Percentiles rank a stretch among this genome's conserved stretches.
phyloP scores from a whole-genome alignment of 1,139 yeast species.

The Saccharomycopsis crataegensis region DNA sequence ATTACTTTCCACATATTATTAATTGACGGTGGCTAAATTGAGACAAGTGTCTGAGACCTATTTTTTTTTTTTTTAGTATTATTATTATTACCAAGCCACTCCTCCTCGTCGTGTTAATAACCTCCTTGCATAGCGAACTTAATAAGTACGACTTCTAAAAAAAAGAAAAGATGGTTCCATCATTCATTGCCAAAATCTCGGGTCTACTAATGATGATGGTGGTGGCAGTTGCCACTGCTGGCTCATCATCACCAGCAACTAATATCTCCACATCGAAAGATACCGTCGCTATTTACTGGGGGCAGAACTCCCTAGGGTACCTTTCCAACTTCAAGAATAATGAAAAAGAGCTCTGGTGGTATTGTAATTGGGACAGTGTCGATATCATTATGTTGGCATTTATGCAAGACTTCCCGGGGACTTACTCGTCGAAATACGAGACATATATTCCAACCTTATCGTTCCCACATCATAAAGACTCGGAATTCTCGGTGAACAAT shows the following conservation, averaged over 20 bases:
- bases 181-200: too few species aligned
- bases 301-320: conserved; percentile 60
- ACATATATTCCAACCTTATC: conserved; percentile 11
- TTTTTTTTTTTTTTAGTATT: too few species aligned
- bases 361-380: conserved; percentile 52
- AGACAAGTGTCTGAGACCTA: too few species aligned
- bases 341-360: conserved; percentile 44
- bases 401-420: conserved; percentile 43
- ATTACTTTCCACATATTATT: too few species aligned
- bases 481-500: conserved; percentile 19
- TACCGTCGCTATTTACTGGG: conserved; percentile 76
- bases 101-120: too few species aligned
- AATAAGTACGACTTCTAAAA: too few species aligned
- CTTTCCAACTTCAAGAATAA: conserved; percentile 9
- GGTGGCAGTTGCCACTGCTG: background rate
- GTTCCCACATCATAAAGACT: conserved; percentile 15
- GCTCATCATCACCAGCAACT: background rate
- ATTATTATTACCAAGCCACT: too few species aligned
- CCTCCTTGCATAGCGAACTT: too few species aligned
- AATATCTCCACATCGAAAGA: conserved; percentile 24
- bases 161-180: too few species aligned
- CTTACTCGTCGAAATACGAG: conserved; percentile 23
- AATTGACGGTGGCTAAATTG: too few species aligned
- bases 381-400: conserved; percentile 63
- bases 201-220: too few species aligned